These are phyloP conservation scores for Eragrostis nindensis DNA, from an alignment of 176 grass and related monocot species.

Conservation along the genomic window DNA sequence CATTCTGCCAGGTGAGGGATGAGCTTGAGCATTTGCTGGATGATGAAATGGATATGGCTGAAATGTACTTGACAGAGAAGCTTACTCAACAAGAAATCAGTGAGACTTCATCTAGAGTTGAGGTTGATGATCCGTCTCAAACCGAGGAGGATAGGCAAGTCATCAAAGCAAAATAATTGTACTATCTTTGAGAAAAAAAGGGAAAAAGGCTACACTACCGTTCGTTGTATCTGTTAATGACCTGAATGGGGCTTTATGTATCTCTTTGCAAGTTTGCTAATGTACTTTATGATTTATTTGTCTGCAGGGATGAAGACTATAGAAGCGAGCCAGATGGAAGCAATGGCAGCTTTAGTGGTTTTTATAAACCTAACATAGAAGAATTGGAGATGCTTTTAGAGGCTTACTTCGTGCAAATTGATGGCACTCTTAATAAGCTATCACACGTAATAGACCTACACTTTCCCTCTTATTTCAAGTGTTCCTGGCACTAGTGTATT, in stretches of 20 bases:
- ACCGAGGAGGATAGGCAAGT: slow-evolving; percentile 62
- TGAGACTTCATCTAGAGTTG: slow-evolving; percentile 69
- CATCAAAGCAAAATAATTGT: too few species aligned
- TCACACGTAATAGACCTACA: slow-evolving; percentile 64
- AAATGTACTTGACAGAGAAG: slow-evolving; percentile 94
- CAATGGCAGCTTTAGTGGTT: slow-evolving; percentile 63
- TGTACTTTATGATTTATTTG: slow-evolving; percentile 19
- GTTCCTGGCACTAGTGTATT: background rate
- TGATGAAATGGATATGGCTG: slow-evolving; percentile 98
- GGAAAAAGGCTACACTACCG: background rate
- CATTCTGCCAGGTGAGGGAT: slow-evolving; percentile 70
- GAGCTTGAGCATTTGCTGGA: slow-evolving; percentile 90
- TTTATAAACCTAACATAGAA: slow-evolving; percentile 87
- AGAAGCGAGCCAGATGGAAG: slow-evolving; percentile 58
- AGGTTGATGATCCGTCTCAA: slow-evolving; percentile 58
- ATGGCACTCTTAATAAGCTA: slow-evolving; percentile 89
- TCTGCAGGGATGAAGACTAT: slow-evolving; percentile 71
- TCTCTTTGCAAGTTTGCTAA: slow-evolving; percentile 18
- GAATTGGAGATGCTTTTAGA: slow-evolving; percentile 94
- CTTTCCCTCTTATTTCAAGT: slow-evolving; percentile 4
- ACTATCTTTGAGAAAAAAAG: background rate
- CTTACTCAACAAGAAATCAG: slow-evolving; percentile 61
- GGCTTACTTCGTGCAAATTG: slow-evolving; percentile 94
- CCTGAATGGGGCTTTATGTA: background rate
- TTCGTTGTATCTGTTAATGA: slow-evolving; percentile 2